Evolutionary conservation across 2,329 filamentous ascomycete species (phyloP), one percentile per base, ranked within the genome.

Genomic region (Ophiosphaerella korrae): DNA sequence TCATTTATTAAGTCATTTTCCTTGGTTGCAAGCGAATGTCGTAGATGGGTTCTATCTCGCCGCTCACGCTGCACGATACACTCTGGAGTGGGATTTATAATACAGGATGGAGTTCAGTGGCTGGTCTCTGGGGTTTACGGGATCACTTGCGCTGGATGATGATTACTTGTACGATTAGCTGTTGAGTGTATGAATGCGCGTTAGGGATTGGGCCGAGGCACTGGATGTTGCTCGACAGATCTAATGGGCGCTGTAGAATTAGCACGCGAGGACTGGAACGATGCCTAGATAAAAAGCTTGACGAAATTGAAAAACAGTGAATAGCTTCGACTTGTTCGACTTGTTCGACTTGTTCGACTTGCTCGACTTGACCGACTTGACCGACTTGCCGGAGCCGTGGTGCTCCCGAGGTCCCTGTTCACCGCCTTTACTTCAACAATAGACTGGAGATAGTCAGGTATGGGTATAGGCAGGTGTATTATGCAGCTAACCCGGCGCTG

Each of bases 301-400:
- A 8, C 60, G 43, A 63, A 67, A 67, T 67, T 66, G 58, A 64
- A 66, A 66, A 66, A 66, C 63, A 66, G 38, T 64, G 64, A 26
- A 66, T 66, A 66, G 45, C 45, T 45, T 46, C 7, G 48, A 29
- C 11, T 29, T 11, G 26, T 7, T 5, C 26, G 26, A 29, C 26
- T 29, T 29, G 26, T 3, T 5, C 26, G 7, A 11, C 26, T 29
- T 29, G 26, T 2, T 4, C 18, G 3, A 21, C 26, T 29, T 29
- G 26, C 6, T 5, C 26, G 26, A 29, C 26, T 29, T 29, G 26
- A 29, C 26, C 26, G 7, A 11, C 26, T 29, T 29, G 26, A 18
- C 18, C 18, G 3, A 21, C 26, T 29, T 29, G 26, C 26, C 18
- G 18, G 18, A 4, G 18, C 18, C 18, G 18, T 21, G 18, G 18